Base-by-base conservation (phyloP, 1,284 basidiomycete species). In the Wallemia mellicola region DNA sequence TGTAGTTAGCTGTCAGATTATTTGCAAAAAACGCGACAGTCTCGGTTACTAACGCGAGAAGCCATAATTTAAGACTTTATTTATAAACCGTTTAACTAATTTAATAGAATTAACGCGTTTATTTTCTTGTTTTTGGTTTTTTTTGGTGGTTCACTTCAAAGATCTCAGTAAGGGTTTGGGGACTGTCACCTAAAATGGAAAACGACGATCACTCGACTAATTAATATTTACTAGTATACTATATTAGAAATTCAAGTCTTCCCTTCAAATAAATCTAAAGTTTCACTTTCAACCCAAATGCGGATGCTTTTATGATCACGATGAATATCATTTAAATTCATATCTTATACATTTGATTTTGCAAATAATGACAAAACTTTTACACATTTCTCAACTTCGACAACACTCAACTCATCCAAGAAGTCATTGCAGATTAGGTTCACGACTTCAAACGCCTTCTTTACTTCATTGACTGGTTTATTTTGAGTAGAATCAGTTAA, bases 401-500 rank as follows among this genome's bases (percentile, higher is more conserved):
- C 77, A 0, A 80, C 77, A 1, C 83, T 82, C 19, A 98, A 76
- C 0, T 78, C 77, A 0, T 86, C 80, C 2, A 96, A 76, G 5
- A 87, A 85, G 68, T 98, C 89, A 67, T 73, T 73, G 65, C 88
- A 96, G 32, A 96, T 86, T 2, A 98, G 73, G 15, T 87, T 95
- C 62, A 98, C 72, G 0, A 86, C 91, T 60, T 91, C 85, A 70
- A 95, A 89, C 84, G 70, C 89, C 83, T 62, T 89, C 78, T 7
- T 86, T 74, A 0, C 69, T 68, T 54, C 67, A 64, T 59, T 68
- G 66, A 14, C 68, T 68, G 59, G 58, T 61, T 38, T 61, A 58
- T 2, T 61, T 14, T 62, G 22, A 5, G 59, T 61, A 24, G 58
- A 62, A 32, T 58, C 59, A 2, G 59, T 56, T 0, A 24, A 55